These are phyloP conservation scores for Phytopythium montanum DNA, from an alignment of 352 stramenopile genomes.

Conservation along the genomic window DNA sequence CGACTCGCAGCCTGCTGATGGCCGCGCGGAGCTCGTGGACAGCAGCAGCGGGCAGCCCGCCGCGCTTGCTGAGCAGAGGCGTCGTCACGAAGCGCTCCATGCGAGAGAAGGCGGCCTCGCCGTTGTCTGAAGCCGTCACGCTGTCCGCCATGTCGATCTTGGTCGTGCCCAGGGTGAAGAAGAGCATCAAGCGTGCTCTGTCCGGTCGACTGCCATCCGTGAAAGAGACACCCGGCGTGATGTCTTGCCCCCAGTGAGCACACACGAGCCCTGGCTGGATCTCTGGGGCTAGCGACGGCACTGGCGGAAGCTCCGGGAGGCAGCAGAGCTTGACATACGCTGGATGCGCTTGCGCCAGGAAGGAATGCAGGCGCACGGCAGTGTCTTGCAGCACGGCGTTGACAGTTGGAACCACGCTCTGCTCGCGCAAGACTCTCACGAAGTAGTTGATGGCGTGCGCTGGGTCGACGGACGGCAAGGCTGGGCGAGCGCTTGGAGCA, in stretches of 20 bases:
- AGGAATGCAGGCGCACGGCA: conserved; percentile 40
- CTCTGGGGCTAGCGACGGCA: conserved; percentile 48
- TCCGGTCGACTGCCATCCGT: background rate
- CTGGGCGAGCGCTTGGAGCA: background rate
- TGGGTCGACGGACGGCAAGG: background rate
- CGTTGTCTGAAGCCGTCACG: conserved; percentile 12
- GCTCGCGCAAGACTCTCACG: conserved; percentile 41
- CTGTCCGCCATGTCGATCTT: conserved; percentile 23
- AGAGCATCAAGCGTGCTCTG: conserved; percentile 26
- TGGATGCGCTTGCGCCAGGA: conserved; percentile 56
- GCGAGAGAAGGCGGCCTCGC: conserved; percentile 15
- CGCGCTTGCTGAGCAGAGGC: conserved; percentile 49
- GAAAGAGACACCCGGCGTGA: conserved; percentile 39
- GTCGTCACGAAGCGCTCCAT: conserved; percentile 47
- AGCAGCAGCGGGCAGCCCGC: conserved; percentile 21
- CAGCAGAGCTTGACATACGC: conserved; percentile 52
- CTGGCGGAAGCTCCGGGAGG: conserved; percentile 32
- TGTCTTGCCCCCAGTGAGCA: conserved; percentile 49
- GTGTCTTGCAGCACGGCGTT: conserved; percentile 31
- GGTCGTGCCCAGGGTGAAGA: conserved; percentile 62
- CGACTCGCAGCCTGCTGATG: conserved; percentile 40
- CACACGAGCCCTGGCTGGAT: conserved; percentile 59
- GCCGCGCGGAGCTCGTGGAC: conserved; percentile 26
- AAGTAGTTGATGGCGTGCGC: conserved; percentile 59
- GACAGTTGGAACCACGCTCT: conserved; percentile 33